phyloP scores from a whole-genome alignment of 371 early-diverging fungal species.

The Fennellomyces sp. region DNA sequence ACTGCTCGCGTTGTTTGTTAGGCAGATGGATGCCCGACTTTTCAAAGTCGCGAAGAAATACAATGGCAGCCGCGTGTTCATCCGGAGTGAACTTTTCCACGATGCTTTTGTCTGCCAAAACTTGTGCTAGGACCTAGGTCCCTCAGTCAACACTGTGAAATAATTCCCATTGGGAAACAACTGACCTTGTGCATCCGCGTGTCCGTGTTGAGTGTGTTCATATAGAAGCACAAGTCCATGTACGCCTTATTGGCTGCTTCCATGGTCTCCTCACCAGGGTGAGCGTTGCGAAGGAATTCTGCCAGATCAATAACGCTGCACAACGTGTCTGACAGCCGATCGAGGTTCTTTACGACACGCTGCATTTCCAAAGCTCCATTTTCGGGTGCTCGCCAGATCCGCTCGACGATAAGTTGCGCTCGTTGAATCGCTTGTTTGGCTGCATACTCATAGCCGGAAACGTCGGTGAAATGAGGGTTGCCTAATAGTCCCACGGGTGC shows the following conservation, averaged over 20 bases:
- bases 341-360: conserved; percentile 81
- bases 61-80: conserved; percentile 79
- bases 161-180: neutral
- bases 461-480: conserved; percentile 33
- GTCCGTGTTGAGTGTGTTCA: conserved; percentile 94
- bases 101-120: conserved; percentile 62
- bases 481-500: conserved; percentile 35
- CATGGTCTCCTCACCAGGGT: conserved; percentile 75
- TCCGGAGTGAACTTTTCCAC: conserved; percentile 58
- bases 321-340: conserved; percentile 87
- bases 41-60: conserved; percentile 92
- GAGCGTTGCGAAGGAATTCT: conserved; percentile 91
- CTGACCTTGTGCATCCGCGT: conserved; percentile 77
- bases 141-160: neutral
- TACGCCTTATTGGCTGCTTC: conserved; percentile 83
- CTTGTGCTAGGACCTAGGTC: conserved; percentile 65
- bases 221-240: conserved; percentile 74
- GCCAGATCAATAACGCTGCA: conserved; percentile 92
- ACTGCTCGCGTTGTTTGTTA: conserved; percentile 62
- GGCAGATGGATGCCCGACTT: conserved; percentile 92
- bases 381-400: conserved; percentile 61
- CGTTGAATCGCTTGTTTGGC: conserved; percentile 48
- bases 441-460: conserved; percentile 43
- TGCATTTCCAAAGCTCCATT: conserved; percentile 63
- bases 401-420: conserved; percentile 59